Evolutionary conservation across 805 yeast species (phyloP), one percentile per base, ranked within the genome.

Genomic region (Kregervanrija fluxuum): DNA sequence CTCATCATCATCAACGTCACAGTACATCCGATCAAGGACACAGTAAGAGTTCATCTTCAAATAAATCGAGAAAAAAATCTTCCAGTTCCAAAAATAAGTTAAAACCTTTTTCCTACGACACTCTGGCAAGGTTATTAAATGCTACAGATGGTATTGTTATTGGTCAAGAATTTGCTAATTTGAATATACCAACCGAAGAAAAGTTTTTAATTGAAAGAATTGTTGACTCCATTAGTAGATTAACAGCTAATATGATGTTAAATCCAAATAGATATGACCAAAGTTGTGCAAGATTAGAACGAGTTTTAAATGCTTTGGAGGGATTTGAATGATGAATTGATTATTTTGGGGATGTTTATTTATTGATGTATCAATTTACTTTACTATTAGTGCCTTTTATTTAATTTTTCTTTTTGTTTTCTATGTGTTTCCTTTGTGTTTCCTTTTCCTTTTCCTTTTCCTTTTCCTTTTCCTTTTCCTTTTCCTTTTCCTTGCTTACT

Each of bases 191-290:
- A 9, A 65, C 73, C 0, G 82, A 82, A 47, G 96, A 89, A 56
- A 83, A 85, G 52, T 82, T 78, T 54, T 70, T 90, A 35, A 69
- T 91, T 37, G 97, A 91, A 57, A 80, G 87, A 62, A 79, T 91
- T 40, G 85, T 91, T 3, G 95, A 89, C 56, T 81, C 95, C 2
- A 69, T 91, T 39, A 82, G 93, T 35, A 73, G 93, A 54, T 73
- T 93, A 47, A 88, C 95, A 3, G 87, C 90, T 43, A 96, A 89
- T 57, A 88, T 93, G 86, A 84, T 89, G 43, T 60, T 86, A 45
- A 96, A 91, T 61, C 87, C 87, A 30, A 78, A 77, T 30, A 77
- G 93, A 55, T 82, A 84, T 46, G 81, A 80, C 12, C 88, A 87
- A 48, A 95, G 97, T 11, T 74, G 87, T 37, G 72, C 77, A 49